Percentiles rank a stretch among this genome's conserved stretches.
Conservation (phyloP, 2,329 filamentous ascomycete genomes). For the Pseudocercospora musae region DNA sequence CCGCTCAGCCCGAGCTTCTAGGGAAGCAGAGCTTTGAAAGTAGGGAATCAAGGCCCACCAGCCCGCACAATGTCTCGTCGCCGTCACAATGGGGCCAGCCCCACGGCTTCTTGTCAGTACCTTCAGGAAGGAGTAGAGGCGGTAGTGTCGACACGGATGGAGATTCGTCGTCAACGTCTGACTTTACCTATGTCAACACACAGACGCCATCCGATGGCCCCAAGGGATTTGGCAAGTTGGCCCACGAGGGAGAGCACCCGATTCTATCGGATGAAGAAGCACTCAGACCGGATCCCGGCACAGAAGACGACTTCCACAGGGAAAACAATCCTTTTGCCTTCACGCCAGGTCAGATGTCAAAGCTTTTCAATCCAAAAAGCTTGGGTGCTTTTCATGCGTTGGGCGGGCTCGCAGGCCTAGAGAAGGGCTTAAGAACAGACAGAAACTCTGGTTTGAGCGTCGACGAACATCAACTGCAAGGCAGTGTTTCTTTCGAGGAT, state of each 20-base stretch:
- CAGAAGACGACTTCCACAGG: conserved; percentile 70
- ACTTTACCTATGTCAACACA: conserved; percentile 57
- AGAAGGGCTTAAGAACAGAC: conserved; percentile 69
- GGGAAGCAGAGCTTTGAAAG: conserved; percentile 62
- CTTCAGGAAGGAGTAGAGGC: conserved; percentile 59
- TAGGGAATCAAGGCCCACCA: conserved; percentile 62
- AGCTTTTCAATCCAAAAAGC: conserved; percentile 77
- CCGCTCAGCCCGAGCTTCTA: conserved; percentile 48
- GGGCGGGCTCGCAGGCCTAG: conserved; percentile 68
- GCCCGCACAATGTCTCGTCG: conserved; percentile 66
- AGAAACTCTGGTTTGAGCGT: conserved; percentile 62
- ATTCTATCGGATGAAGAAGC: conserved; percentile 66
- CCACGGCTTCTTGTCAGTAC: conserved; percentile 61
- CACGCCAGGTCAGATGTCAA: conserved; percentile 74
- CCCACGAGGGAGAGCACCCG: conserved; percentile 43
- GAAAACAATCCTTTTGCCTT: conserved; percentile 83
- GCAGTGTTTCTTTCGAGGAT: conserved; percentile 66
- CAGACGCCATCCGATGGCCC: conserved; percentile 36
- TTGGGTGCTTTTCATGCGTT: conserved; percentile 70
- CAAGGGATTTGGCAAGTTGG: conserved; percentile 29
- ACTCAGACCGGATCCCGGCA: conserved; percentile 70
- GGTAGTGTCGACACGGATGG: conserved; percentile 64
- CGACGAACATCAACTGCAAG: conserved; percentile 64
- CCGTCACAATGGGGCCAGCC: conserved; percentile 52
- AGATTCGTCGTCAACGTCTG: conserved; percentile 55